Base-by-base conservation (phyloP, 1,139 yeast genomes). In the Yamadazyma friedrichii region DNA sequence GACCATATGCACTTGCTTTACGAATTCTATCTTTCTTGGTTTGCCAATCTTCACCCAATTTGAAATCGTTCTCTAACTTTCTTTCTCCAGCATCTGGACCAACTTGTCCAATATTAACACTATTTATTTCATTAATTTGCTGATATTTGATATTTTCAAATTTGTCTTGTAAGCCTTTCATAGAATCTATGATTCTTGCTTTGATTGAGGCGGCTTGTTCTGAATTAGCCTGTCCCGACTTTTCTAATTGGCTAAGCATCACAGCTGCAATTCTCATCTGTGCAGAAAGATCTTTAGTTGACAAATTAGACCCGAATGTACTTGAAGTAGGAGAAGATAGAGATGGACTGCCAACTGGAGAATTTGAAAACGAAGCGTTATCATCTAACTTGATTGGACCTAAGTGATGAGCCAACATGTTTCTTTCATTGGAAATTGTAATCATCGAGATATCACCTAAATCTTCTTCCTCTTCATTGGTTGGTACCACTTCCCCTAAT, bases 191-290 rank as follows among this genome's bases (percentile, higher is more conserved):
- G 41, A 93, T 91, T 43, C 91, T 71, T 2, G 76, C 76, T 53
- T 84, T 82, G 41, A 93, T 91, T 2, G 88, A 78, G 2, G 78
- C 70, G 0, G 85, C 77, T 55, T 93, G 96, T 35, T 80, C 87
- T 20, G 80, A 74, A n/a, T 84, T 82, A 22, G 86, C 68, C 36
- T 65, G 57, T 9, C 86, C 85, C 0, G 93, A 79, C 11, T 80
- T 78, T 44, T 93, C 97, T 22, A 93, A 65, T 59, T 93, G 98
- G 11, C 89, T 82, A 15, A 93, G 66, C 96, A 93, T 93, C 9
- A 91, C 87, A 0, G 97, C 87, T 0, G 98, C 98, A 12, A 95
- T 89, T 51, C 98, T 77, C 93, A 93, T 88, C 61, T 91, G 97
- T 4, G 10, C 88, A 83, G 0, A 96, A 94, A 25, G 88, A 64